These are phyloP conservation scores for Teratosphaeria destructans DNA, from an alignment of 2,329 filamentous ascomycete species.

Conservation along the genomic window DNA sequence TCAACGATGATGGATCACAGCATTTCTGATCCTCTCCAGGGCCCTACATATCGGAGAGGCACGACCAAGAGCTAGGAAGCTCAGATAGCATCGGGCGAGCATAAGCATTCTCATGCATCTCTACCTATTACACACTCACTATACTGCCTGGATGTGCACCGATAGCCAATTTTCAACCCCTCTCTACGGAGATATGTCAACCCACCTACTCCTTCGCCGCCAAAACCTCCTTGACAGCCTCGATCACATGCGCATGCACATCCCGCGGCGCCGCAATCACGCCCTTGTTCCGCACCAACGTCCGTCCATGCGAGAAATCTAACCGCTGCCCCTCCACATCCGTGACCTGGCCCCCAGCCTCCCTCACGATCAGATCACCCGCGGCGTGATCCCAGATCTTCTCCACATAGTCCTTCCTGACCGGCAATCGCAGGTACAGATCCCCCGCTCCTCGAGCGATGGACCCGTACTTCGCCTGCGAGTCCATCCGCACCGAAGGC, in stretches of 20 bases:
- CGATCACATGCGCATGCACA: constrained; percentile 66
- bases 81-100: too few relatives aligned
- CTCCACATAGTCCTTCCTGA: constrained; percentile 81
- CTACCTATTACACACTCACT: too few relatives aligned
- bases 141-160: too few relatives aligned
- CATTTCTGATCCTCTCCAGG: too few relatives aligned
- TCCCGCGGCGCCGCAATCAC: constrained; percentile 76
- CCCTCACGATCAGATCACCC: constrained; percentile 84
- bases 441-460: constrained; percentile 91
- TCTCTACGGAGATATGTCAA: neutral
- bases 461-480: constrained; percentile 93
- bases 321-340: constrained; percentile 77
- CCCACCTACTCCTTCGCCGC: constrained; percentile 13
- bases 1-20: too few relatives aligned
- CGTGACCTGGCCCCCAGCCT: constrained; percentile 85
- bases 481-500: constrained; percentile 91
- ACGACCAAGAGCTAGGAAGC: too few relatives aligned
- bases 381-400: constrained; percentile 99
- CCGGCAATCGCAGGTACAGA: constrained; percentile 82
- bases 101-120: too few relatives aligned
- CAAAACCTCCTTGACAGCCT: constrained; percentile 73
- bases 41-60: too few relatives aligned
- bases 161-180: too few relatives aligned
- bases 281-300: constrained; percentile 81
- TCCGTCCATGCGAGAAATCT: constrained; percentile 79